Evolutionary conservation across 257 asterid species (phyloP).

Genomic region (Solanum ahanhuiri): DNA sequence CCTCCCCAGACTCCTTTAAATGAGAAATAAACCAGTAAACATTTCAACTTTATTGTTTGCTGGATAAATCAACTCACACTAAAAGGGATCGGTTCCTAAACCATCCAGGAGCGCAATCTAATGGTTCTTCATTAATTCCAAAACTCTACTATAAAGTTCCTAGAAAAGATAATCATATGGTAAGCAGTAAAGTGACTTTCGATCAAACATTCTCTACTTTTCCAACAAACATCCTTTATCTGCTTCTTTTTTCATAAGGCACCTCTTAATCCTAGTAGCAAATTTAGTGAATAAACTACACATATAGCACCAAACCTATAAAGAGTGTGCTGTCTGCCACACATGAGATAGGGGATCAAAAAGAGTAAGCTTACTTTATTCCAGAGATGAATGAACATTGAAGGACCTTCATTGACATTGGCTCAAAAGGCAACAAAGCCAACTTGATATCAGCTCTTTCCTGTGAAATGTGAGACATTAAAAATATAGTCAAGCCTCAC

Average conservation of each 20-base stretch:
- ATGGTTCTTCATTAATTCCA: background rate
- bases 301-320: background rate
- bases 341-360: background rate
- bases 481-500: background rate
- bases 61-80: background rate
- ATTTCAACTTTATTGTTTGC: background rate
- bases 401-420: slow-evolving; percentile 70
- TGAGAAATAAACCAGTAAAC: background rate
- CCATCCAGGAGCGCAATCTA: background rate
- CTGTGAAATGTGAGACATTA: slow-evolving; percentile 19
- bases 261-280: background rate
- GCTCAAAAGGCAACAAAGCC: slow-evolving; percentile 65
- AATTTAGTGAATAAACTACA: background rate
- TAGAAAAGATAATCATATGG: background rate
- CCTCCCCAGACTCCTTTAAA: background rate
- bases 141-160: background rate
- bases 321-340: background rate
- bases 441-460: slow-evolving; percentile 51
- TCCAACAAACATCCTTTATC: background rate
- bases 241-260: background rate
- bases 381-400: slow-evolving; percentile 82
- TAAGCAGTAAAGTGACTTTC: background rate
- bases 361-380: slow-evolving; percentile 35
- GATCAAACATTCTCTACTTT: background rate
- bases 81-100: background rate